Base-by-base conservation (phyloP, 169 alveolate species). In the Cryptosporidium sp. region DNA sequence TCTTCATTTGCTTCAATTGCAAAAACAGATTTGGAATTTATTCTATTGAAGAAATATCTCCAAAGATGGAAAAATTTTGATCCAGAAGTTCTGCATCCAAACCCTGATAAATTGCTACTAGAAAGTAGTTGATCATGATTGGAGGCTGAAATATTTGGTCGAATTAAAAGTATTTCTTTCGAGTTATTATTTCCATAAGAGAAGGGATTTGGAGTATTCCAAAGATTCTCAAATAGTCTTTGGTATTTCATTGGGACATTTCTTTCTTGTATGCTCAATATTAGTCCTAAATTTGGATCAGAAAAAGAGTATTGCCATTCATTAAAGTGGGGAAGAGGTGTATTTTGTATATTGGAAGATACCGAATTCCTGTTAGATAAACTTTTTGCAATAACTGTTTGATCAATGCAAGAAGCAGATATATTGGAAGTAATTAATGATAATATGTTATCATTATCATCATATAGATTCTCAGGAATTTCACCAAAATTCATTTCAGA, bases 191-290 rank as follows among this genome's bases (percentile, higher is more conserved):
- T 37, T 26, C 18, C 68, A 31, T 14, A 18, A n/a, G 39, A 41
- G 33, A 31, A 80, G 0, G 89, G 89, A 50, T 80, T 80, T n/a
- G 89, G 89, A 23, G 74, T 67, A 80, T 80, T 80, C 89, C 89
- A 80, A 10, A 80, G 70, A 50, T 80, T 80, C 43, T 65, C 73
- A 65, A 80, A 80, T n/a, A 80, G 26, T 39, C 89, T 80, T 29
- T 65, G 75, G 45, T 62, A 80, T 21, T 45, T 43, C 18, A 6
- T 61, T 26, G 70, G 39, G 7, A 80, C 67, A 41, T 45, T 48
- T 8, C 68, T 80, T 62, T 80, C 89, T 62, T 80, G 50, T 9
- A 65, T 29, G 39, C 41, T 45, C n/a, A 80, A 65, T 21, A 80
- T 43, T 12, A 62, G 45, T 26, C 89, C 89, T 9, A 80, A 50